Percentiles rank a stretch among this genome's conserved stretches.
Evolutionary conservation across 345 rosid species (phyloP).

Genomic region (Raphanus sativus): DNA sequence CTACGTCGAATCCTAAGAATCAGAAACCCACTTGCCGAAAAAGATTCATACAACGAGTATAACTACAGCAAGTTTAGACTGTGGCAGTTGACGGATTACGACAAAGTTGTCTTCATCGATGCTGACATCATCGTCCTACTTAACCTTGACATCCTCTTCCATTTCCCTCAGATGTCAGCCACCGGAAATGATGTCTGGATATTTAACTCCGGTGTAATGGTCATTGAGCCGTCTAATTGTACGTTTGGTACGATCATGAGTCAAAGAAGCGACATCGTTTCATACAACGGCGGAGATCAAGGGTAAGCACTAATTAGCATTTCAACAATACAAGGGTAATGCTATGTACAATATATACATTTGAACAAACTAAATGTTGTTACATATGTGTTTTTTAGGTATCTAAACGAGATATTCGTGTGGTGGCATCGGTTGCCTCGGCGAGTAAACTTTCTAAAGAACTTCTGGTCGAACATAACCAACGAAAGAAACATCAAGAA

Average conservation of each 20-base stretch:
- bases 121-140: conserved; percentile 80
- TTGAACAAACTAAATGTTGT: background rate
- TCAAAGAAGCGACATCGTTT: conserved; percentile 59
- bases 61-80: conserved; percentile 90
- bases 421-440: conserved; percentile 95
- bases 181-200: conserved; percentile 84
- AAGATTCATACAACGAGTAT: conserved; percentile 72
- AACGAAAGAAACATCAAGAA: conserved; percentile 64
- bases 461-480: conserved; percentile 84
- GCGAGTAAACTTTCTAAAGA: conserved; percentile 77
- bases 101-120: conserved; percentile 83
- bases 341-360: background rate
- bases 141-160: conserved; percentile 74
- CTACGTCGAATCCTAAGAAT: conserved; percentile 64
- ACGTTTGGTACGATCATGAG: conserved; percentile 66
- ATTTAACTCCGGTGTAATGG: conserved; percentile 94
- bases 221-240: conserved; percentile 94
- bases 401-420: conserved; percentile 75
- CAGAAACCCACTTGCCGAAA: conserved; percentile 77
- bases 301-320: conserved; percentile 38
- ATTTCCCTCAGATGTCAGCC: conserved; percentile 87
- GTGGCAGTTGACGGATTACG: conserved; percentile 87
- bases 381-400: conserved; percentile 22
- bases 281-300: conserved; percentile 95
- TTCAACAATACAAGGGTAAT: background rate